Base-by-base conservation (phyloP, 78 protist genomes). In the Blattamonas nauphoetae region DNA sequence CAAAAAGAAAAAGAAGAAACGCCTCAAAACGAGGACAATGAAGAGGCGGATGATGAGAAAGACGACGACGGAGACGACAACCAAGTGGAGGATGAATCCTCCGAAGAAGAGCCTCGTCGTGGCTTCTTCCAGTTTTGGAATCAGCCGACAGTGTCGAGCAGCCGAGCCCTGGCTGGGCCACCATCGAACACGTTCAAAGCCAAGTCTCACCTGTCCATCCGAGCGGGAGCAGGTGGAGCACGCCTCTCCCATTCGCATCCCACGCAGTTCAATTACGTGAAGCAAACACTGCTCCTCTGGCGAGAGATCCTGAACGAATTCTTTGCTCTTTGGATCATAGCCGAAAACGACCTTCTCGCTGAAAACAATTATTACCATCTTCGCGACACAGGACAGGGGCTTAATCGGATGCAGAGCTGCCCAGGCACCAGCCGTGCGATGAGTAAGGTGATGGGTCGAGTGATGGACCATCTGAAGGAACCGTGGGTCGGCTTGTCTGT, bases 321-420 rank as follows among this genome's bases (percentile, higher is more conserved):
- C 64, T 46, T 46, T 6, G 35, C 35, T 46, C 45, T 81, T 1
- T 81, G 85, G 85, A 34, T 32, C 45, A 34, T 81, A 21, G 44
- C 85, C 44, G 85, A 81, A 55, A 3, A 29, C n/a, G 91, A 89
- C 71, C 34, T 89, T 43, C 86, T 89, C 80, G 1, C 1, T 11
- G 0, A n/a, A 41, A n/a, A 5, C 38, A 2, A 81, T 32, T 81
- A 45, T 36, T 89, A 89, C 84, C 21, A 5, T 11, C 83, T 89
- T 4, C 46, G 78, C 29, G 85, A 89, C 41, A 89, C 91, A 21
- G 91, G 91, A 33, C 91, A 89, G 44, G 91, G 91, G 3, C 46
- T 89, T 42, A 64, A 89, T 85, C 6, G 91, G 1, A 35, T 45
- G 0, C 91, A 89, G 78, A 41, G 1, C 32, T 45, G 86, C 6